Evolutionary conservation across 768 basidiomycete species (phyloP).

Genomic region (button mushroom (Agaricus bisporus)): DNA sequence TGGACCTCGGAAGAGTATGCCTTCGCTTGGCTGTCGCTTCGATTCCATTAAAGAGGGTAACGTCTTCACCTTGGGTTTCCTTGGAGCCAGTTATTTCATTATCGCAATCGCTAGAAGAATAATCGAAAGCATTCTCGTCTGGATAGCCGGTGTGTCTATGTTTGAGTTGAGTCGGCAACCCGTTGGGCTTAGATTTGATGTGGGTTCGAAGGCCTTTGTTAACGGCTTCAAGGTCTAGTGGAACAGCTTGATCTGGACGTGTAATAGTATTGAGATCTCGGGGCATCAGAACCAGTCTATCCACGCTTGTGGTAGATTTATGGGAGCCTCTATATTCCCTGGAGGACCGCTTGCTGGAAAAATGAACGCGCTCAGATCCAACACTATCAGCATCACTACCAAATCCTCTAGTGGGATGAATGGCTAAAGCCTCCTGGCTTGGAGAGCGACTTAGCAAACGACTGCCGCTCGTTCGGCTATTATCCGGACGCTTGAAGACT

Average conservation of each 20-base stretch:
- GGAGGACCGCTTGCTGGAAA: neutral
- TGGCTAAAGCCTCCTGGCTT: slow-evolving; percentile 18
- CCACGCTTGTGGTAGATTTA: neutral
- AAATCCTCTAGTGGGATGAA: neutral
- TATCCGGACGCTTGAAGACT: slow-evolving; percentile 52
- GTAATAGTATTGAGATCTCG: neutral
- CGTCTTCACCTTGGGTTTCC: neutral
- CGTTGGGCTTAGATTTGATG: neutral
- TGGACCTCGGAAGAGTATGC: slow-evolving; percentile 6
- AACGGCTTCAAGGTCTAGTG: slow-evolving; percentile 1
- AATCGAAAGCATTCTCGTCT: neutral
- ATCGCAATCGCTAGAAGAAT: neutral
- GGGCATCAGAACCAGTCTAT: neutral
- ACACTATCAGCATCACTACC: neutral
- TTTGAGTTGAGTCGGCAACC: neutral
- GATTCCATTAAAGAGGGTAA: neutral
- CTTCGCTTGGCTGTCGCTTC: neutral
- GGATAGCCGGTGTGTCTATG: neutral
- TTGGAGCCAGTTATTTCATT: neutral
- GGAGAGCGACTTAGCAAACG: slow-evolving; percentile 22
- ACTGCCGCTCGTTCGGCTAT: slow-evolving; percentile 33
- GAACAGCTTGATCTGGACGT: neutral
- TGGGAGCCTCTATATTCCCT: neutral
- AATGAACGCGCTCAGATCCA: neutral
- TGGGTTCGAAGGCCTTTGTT: neutral